Evolutionary conservation across 306 rosid genomes (phyloP).

Genomic region (Pyrus bretschneideri): DNA sequence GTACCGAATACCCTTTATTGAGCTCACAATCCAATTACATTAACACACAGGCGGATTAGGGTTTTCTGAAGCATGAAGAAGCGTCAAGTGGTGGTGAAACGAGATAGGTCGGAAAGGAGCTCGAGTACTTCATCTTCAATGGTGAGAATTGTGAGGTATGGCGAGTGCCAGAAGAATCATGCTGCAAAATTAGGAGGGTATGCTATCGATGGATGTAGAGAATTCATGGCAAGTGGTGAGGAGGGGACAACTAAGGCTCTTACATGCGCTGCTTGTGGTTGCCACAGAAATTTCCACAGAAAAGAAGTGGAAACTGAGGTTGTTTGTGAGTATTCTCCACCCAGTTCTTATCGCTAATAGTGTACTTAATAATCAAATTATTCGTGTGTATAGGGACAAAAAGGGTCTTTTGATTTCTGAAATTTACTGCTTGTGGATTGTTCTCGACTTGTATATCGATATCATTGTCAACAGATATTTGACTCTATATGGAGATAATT

Average conservation of each 20-base stretch:
- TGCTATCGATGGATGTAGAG: conserved; percentile 87
- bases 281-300: conserved; percentile 78
- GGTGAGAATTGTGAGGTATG: conserved; percentile 55
- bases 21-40: not conserved
- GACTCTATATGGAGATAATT: not conserved
- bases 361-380: not conserved
- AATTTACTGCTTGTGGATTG: conserved; percentile 1
- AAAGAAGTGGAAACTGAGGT: conserved; percentile 80
- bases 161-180: conserved; percentile 88
- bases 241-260: conserved; percentile 58
- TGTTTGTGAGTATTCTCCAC: conserved; percentile 88
- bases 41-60: not conserved
- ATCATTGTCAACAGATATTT: not conserved
- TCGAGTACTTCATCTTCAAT: conserved; percentile 40
- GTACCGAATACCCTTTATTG: not conserved
- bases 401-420: not conserved
- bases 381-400: not conserved
- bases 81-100: conserved; percentile 64
- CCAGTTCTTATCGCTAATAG: conserved; percentile 14
- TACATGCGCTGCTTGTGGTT: conserved; percentile 82
- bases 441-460: not conserved
- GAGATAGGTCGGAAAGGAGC: conserved; percentile 29
- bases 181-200: conserved; percentile 87
- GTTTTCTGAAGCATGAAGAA: conserved; percentile 50
- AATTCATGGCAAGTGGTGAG: conserved; percentile 61